A percentile compares a stretch with the other conserved stretches of the same genome.
Conservation (phyloP, 192 early-diverging fungal genomes). For the Chytriomyces sp. region DNA sequence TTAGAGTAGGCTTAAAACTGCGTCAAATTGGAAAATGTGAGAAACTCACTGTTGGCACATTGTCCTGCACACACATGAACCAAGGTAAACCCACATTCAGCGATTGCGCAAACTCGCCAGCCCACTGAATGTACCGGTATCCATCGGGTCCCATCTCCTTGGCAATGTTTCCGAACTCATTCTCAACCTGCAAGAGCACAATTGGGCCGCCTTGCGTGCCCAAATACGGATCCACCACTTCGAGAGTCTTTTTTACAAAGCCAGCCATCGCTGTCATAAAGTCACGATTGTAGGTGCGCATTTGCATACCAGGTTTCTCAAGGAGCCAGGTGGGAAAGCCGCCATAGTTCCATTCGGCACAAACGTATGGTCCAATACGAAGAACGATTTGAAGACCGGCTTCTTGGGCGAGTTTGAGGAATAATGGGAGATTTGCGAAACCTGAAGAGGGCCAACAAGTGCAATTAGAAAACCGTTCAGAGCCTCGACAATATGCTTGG, state of each 20-base stretch:
- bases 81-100: slow-evolving; percentile 56
- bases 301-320: slow-evolving; percentile 47
- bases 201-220: slow-evolving; percentile 53
- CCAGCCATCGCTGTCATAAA: slow-evolving; percentile 47
- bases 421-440: slow-evolving; percentile 52
- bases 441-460: neutral
- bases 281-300: slow-evolving; percentile 51
- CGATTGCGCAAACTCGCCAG: slow-evolving; percentile 38
- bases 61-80: slow-evolving; percentile 64
- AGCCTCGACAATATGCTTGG: no score
- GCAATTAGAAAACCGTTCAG: neutral
- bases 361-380: slow-evolving; percentile 65
- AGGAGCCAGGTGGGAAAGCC: slow-evolving; percentile 64
- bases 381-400: slow-evolving; percentile 59
- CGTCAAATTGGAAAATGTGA: neutral
- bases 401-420: slow-evolving; percentile 47
- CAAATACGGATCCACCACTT: slow-evolving; percentile 39
- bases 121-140: slow-evolving; percentile 44
- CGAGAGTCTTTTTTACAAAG: slow-evolving; percentile 49
- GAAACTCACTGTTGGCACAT: slow-evolving; percentile 33
- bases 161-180: slow-evolving; percentile 57
- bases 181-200: slow-evolving; percentile 67
- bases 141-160: slow-evolving; percentile 26
- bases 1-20: neutral
- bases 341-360: slow-evolving; percentile 65